Conservation (phyloP, 2,329 filamentous ascomycete species). For the Alternaria triticina region DNA sequence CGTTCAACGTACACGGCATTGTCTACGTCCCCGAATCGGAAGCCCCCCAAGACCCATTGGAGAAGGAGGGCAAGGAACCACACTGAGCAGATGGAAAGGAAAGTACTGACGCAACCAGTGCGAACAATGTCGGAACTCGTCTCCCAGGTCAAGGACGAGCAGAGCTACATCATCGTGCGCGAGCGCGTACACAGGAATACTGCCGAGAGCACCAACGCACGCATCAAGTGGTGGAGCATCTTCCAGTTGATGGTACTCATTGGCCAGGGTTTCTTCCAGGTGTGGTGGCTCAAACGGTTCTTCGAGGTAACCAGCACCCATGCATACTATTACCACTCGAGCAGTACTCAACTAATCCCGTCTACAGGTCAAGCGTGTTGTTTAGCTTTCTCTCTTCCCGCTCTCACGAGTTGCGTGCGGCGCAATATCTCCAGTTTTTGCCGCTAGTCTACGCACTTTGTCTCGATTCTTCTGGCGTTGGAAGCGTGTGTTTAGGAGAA, state of each 20-base stretch:
- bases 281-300: constrained; percentile 99
- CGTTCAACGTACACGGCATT: constrained; percentile 98
- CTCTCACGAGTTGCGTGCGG: not conserved
- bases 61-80: constrained; percentile 75
- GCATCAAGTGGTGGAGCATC: constrained; percentile 99
- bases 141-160: constrained; percentile 94
- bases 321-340: not conserved
- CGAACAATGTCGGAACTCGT: constrained; percentile 83
- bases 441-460: not conserved
- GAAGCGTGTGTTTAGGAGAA: constrained; percentile 13
- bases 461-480: constrained; percentile 25
- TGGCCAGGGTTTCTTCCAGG: constrained; percentile 94
- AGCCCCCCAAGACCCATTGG: constrained; percentile 82
- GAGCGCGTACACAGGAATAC: constrained; percentile 98
- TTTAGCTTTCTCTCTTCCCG: constrained; percentile 17
- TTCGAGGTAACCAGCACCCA: constrained; percentile 71
- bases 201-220: constrained; percentile 94
- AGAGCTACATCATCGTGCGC: constrained; percentile 93
- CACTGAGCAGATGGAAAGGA: too few relatives aligned
- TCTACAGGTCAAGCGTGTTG: constrained; percentile 42
- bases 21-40: constrained; percentile 95
- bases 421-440: not conserved
- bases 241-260: constrained; percentile 91
- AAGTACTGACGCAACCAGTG: constrained; percentile 60
- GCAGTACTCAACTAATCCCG: constrained; percentile 8